Evolutionary conservation across 2,329 filamentous ascomycete genomes (phyloP).

Genomic region (Pseudocercospora eumusae): DNA sequence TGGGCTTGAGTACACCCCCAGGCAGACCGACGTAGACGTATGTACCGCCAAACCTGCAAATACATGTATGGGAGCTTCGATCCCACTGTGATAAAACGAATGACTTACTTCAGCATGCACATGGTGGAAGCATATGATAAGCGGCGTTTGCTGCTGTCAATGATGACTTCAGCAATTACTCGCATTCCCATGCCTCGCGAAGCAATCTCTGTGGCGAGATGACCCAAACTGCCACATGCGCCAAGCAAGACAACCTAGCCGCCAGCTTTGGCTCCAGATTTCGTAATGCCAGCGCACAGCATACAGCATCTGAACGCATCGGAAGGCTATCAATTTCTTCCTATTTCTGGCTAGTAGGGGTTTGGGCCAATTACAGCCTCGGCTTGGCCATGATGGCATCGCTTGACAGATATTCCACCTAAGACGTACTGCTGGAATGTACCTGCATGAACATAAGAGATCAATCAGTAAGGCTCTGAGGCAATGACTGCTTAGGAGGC

Average conservation of each 20-base stretch:
- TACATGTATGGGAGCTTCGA: constrained; percentile 21
- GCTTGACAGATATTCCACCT: constrained; percentile 57
- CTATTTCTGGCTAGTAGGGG: too few relatives aligned
- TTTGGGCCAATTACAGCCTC: too few relatives aligned
- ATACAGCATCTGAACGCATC: too few relatives aligned
- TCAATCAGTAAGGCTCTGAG: too few relatives aligned
- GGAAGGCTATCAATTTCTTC: too few relatives aligned
- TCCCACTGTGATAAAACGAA: constrained; percentile 30
- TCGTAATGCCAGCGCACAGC: constrained; percentile 68
- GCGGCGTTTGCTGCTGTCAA: constrained; percentile 57
- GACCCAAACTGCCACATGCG: constrained; percentile 45
- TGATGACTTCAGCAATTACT: constrained; percentile 67
- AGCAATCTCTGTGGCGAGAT: constrained; percentile 64
- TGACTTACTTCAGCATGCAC: constrained; percentile 41
- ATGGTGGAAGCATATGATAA: constrained; percentile 50
- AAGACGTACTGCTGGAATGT: constrained; percentile 73
- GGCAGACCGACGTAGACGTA: constrained; percentile 51
- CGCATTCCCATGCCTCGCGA: constrained; percentile 62
- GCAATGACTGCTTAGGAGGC: too few relatives aligned
- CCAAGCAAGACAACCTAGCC: constrained; percentile 59
- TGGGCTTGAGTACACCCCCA: constrained; percentile 50
- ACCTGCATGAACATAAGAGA: constrained; percentile 40
- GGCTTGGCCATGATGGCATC: too few relatives aligned
- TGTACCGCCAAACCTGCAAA: constrained; percentile 45
- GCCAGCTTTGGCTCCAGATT: constrained; percentile 60